Evolutionary conservation across 768 basidiomycete species (phyloP).

Genomic region (Calocybe gangraenosa): DNA sequence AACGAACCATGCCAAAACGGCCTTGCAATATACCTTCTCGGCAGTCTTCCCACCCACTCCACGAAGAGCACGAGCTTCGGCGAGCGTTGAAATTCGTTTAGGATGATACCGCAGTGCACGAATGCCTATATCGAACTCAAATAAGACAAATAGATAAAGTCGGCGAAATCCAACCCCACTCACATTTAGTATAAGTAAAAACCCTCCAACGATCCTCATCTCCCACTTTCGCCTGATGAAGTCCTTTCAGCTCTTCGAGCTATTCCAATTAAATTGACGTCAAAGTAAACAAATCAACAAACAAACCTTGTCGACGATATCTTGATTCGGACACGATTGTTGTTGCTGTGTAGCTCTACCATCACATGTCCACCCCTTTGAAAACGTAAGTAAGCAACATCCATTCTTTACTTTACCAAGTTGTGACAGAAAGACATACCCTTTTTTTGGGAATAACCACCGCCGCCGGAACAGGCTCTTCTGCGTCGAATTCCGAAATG

Average conservation of each 20-base stretch:
- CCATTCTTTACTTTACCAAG: not conserved
- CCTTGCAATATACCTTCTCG: constrained; percentile 43
- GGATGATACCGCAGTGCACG: constrained; percentile 52
- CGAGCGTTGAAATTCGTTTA: constrained; percentile 50
- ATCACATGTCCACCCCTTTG: constrained; percentile 68
- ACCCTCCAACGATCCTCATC: constrained; percentile 69
- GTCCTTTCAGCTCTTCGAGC: constrained; percentile 61
- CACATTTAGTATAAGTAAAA: constrained; percentile 64
- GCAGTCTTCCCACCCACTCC: constrained; percentile 78
- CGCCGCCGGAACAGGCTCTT: constrained; percentile 16
- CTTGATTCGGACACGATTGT: constrained; percentile 55
- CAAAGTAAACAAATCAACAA: not conserved
- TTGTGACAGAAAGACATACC: constrained; percentile 16
- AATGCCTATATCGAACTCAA: constrained; percentile 45
- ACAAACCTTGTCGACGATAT: constrained; percentile 67
- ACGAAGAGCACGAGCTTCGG: constrained; percentile 54
- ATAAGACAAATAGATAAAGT: not conserved
- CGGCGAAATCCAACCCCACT: constrained; percentile 11
- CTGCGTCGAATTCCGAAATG: constrained; percentile 17
- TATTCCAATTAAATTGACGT: constrained; percentile 21
- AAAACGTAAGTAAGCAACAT: not conserved
- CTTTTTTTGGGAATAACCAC: constrained; percentile 22
- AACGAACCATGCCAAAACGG: not conserved
- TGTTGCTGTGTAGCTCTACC: constrained; percentile 30
- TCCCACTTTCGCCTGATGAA: constrained; percentile 58